phyloP scores from a whole-genome alignment of 163 green algal species.

The Chlorella variabilis region DNA sequence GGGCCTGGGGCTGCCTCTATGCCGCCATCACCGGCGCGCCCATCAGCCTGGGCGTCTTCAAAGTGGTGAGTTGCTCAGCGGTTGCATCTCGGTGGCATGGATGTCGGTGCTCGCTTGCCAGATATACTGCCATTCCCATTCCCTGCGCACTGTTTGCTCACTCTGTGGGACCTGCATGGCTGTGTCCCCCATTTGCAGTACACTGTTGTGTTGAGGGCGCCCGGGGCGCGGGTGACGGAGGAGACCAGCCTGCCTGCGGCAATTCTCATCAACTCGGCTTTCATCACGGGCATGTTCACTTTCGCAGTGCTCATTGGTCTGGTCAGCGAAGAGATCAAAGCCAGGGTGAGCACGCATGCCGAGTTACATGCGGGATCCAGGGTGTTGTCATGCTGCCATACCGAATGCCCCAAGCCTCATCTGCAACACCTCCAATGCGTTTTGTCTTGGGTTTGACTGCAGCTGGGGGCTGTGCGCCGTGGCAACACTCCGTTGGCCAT shows the following conservation, averaged over 20 bases:
- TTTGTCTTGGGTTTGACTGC: too few species aligned
- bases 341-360: slow-evolving; percentile 23
- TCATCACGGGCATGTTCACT: slow-evolving; percentile 20
- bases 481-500: slow-evolving; percentile 58
- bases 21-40: slow-evolving; percentile 20
- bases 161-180: too few species aligned
- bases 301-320: slow-evolving; percentile 36
- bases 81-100: too few species aligned
- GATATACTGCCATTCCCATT: too few species aligned
- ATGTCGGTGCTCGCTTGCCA: not conserved
- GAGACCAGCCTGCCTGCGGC: slow-evolving; percentile 45
- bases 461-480: slow-evolving; percentile 39
- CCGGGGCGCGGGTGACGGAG: slow-evolving; percentile 51
- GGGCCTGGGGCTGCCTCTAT: slow-evolving; percentile 21
- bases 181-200: too few species aligned
- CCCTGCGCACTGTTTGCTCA: too few species aligned
- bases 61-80: slow-evolving; percentile 9
- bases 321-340: slow-evolving; percentile 37
- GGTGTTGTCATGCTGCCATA: too few species aligned
- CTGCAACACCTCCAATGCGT: too few species aligned
- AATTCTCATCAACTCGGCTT: slow-evolving; percentile 41
- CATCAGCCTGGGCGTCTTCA: slow-evolving; percentile 7
- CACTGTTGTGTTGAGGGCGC: slow-evolving; percentile 9
- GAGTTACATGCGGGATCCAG: too few species aligned
- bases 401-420: too few species aligned